A percentile compares a stretch with the other conserved stretches of the same genome.
phyloP scores from a whole-genome alignment of 1,139 yeast species.

The Debaryomyces singareniensis region DNA sequence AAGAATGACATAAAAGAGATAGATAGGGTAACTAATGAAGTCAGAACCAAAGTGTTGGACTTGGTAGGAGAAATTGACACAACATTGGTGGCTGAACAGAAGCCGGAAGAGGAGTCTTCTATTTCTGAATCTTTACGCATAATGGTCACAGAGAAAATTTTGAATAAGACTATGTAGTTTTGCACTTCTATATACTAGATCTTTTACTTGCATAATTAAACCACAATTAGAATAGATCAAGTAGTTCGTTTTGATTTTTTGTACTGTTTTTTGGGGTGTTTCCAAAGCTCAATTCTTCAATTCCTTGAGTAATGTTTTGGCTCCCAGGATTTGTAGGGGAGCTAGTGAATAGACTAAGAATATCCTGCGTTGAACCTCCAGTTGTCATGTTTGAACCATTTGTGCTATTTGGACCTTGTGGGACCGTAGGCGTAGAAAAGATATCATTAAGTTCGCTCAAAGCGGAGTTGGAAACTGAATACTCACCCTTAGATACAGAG shows the following conservation, averaged over 20 bases:
- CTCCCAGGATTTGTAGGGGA: constrained; percentile 9
- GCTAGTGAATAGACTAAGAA: constrained; percentile 35
- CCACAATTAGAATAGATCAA: constrained; percentile 44
- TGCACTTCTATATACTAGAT: background rate
- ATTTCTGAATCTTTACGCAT: too few species aligned
- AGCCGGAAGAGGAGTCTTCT: too few species aligned
- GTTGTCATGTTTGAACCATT: constrained; percentile 15
- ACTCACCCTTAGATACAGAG: constrained; percentile 10
- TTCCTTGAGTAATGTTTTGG: background rate
- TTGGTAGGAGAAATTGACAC: constrained; percentile 14
- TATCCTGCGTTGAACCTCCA: constrained; percentile 29
- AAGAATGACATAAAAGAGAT: constrained; percentile 47
- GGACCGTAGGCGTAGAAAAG: constrained; percentile 36
- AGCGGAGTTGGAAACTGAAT: constrained; percentile 20
- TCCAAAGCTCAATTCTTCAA: background rate
- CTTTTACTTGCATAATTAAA: background rate
- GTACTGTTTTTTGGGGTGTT: constrained; percentile 5
- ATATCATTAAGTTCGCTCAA: constrained; percentile 67
- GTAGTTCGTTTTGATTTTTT: constrained; percentile 39
- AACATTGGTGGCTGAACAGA: background rate
- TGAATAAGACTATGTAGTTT: too few species aligned
- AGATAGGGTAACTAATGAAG: constrained; percentile 38
- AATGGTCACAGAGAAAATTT: too few species aligned
- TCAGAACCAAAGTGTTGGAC: constrained; percentile 31
- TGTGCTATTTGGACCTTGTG: constrained; percentile 6